phyloP scores from a whole-genome alignment of 202 grass and related monocot species.

The Setaria italica region DNA sequence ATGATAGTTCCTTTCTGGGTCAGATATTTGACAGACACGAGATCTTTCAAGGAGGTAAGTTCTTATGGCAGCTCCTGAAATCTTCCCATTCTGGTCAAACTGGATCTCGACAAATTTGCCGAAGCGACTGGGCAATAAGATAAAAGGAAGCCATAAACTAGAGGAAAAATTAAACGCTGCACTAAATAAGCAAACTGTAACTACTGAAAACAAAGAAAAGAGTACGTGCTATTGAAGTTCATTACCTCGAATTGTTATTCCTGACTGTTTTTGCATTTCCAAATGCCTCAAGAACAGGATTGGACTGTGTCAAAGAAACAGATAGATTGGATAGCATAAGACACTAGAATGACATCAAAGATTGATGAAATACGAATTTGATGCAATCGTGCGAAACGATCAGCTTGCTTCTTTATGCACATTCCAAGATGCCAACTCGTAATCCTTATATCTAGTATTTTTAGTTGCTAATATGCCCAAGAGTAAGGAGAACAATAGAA shows the following conservation, averaged over 20 bases:
- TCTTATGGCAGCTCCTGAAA: constrained; percentile 95
- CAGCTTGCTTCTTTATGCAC: constrained; percentile 25
- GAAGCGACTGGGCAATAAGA: constrained; percentile 75
- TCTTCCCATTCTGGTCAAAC: constrained; percentile 86
- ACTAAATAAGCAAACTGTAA: constrained; percentile 36
- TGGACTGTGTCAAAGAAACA: constrained; percentile 77
- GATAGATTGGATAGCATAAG: constrained; percentile 40
- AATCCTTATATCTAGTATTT: constrained; percentile 43
- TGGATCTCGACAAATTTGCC: constrained; percentile 99
- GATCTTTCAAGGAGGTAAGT: constrained; percentile 98
- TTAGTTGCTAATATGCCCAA: constrained; percentile 23
- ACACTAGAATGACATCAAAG: constrained; percentile 28
- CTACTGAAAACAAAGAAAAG: constrained; percentile 25
- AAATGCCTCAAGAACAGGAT: constrained; percentile 99
- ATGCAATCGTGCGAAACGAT: constrained; percentile 22
- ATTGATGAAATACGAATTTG: constrained; percentile 23
- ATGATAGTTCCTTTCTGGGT: constrained; percentile 99
- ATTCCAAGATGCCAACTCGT: constrained; percentile 29
- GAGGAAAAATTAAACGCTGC: constrained; percentile 28
- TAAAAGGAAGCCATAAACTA: constrained; percentile 40
- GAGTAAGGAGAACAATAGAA: constrained; percentile 33
- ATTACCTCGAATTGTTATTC: constrained; percentile 99
- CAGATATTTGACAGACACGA: constrained; percentile 99
- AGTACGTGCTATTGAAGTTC: constrained; percentile 33
- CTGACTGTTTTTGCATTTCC: constrained; percentile 98